These are phyloP conservation scores for Fusarium sulawesiense DNA, from an alignment of 2,329 filamentous ascomycete species.

Conservation along the genomic window DNA sequence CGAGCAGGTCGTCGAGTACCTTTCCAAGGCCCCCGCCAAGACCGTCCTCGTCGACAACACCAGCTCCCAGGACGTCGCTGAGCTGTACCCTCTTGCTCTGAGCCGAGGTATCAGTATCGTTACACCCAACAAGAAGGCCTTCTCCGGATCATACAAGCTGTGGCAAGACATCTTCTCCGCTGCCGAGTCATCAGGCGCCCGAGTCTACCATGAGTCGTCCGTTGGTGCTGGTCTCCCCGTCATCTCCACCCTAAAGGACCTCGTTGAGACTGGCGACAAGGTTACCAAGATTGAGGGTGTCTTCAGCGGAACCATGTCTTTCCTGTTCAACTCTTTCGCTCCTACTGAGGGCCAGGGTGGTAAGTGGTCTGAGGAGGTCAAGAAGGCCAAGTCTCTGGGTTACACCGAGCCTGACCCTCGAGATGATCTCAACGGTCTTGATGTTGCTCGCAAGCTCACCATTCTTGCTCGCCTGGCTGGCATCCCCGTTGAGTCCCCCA, in stretches of 20 bases:
- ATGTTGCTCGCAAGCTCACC: slow-evolving; percentile 95
- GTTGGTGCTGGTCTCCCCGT: slow-evolving; percentile 94
- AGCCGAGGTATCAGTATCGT: slow-evolving; percentile 87
- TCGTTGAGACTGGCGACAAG: slow-evolving; percentile 93
- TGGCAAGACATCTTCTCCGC: slow-evolving; percentile 90
- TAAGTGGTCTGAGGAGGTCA: slow-evolving; percentile 91
- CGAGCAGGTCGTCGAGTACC: slow-evolving; percentile 79
- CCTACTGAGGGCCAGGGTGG: slow-evolving; percentile 79
- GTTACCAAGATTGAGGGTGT: slow-evolving; percentile 95
- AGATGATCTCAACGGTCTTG: slow-evolving; percentile 87
- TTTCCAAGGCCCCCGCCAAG: slow-evolving; percentile 80
- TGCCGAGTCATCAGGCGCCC: slow-evolving; percentile 76
- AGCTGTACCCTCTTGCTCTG: slow-evolving; percentile 84
- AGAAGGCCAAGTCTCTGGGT: slow-evolving; percentile 89
- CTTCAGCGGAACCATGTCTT: slow-evolving; percentile 97
- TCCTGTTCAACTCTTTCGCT: slow-evolving; percentile 97
- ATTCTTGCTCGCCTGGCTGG: slow-evolving; percentile 91
- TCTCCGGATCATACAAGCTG: slow-evolving; percentile 81
- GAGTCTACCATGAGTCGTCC: slow-evolving; percentile 94
- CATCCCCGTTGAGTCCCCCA: slow-evolving; percentile 82
- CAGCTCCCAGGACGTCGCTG: slow-evolving; percentile 86
- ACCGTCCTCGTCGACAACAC: slow-evolving; percentile 95
- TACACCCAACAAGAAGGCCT: slow-evolving; percentile 98
- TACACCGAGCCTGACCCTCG: slow-evolving; percentile 92
- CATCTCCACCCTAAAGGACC: slow-evolving; percentile 90